Evolutionary conservation across 495 filamentous ascomycete species (phyloP).

Genomic region (Hypoxylon fragiforme): DNA sequence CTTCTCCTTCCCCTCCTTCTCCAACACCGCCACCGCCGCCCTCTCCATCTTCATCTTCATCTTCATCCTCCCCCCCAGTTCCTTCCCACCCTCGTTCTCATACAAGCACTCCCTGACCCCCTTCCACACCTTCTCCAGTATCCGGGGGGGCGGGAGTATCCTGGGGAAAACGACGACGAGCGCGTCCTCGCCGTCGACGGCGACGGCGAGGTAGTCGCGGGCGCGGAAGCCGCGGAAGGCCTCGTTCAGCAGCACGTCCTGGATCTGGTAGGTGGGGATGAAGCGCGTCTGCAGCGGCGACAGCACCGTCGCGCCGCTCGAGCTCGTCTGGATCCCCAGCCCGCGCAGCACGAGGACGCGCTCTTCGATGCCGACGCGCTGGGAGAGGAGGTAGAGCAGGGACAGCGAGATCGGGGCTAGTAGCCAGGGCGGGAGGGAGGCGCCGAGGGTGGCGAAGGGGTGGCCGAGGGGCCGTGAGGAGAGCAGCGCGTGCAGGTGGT

Average conservation of each 20-base stretch:
- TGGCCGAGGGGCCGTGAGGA: background rate
- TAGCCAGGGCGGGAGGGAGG: conserved; percentile 37
- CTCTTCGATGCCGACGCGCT: conserved; percentile 66
- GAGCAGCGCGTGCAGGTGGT: conserved; percentile 43
- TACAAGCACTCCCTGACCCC: conserved; percentile 76
- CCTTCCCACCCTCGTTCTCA: conserved; percentile 53
- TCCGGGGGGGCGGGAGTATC: conserved; percentile 67
- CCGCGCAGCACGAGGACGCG: conserved; percentile 85
- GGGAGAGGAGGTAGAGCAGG: conserved; percentile 42
- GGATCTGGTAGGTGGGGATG: conserved; percentile 88
- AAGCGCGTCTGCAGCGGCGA: conserved; percentile 69
- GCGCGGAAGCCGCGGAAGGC: conserved; percentile 94
- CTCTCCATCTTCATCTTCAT: too few species aligned
- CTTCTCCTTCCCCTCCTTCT: too few species aligned
- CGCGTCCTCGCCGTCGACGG: conserved; percentile 87
- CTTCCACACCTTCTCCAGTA: conserved; percentile 86
- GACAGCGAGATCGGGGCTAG: conserved; percentile 39
- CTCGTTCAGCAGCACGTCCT: conserved; percentile 92
- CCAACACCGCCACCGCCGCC: too few species aligned
- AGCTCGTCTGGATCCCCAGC: conserved; percentile 87
- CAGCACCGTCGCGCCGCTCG: conserved; percentile 65
- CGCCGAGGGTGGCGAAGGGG: conserved; percentile 2
- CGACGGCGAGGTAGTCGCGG: conserved; percentile 82
- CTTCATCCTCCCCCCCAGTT: conserved; percentile 1
- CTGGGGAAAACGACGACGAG: conserved; percentile 92